A percentile compares a stretch with the other conserved stretches of the same genome.
These are phyloP conservation scores for Colletotrichum tropicale DNA, from an alignment of 2,329 filamentous ascomycete genomes.

Conservation along the genomic window DNA sequence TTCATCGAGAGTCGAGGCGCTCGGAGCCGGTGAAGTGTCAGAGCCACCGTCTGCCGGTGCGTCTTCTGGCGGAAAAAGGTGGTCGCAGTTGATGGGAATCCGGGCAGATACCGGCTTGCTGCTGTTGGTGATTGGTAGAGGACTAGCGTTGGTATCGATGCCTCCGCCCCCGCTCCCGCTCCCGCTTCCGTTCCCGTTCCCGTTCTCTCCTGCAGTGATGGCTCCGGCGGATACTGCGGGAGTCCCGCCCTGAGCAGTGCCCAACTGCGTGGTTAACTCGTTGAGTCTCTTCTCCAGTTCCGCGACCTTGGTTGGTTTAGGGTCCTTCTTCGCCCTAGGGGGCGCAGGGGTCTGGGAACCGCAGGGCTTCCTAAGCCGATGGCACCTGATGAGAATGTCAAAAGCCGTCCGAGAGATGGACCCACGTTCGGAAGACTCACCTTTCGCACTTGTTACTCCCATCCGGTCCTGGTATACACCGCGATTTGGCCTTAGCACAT, in stretches of 20 bases:
- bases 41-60: not conserved
- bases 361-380: slow-evolving; percentile 52
- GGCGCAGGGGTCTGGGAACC: slow-evolving; percentile 51
- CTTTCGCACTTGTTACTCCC: slow-evolving; percentile 50
- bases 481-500: slow-evolving; percentile 57
- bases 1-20: slow-evolving; percentile 24
- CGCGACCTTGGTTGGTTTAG: slow-evolving; percentile 52
- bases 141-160: slow-evolving; percentile 12
- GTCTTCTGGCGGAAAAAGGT: slow-evolving; percentile 37
- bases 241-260: slow-evolving; percentile 24
- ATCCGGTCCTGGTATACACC: slow-evolving; percentile 49
- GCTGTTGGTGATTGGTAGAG: not conserved
- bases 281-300: slow-evolving; percentile 56
- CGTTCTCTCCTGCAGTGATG: not conserved
- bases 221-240: not conserved
- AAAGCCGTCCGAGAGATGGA: not conserved
- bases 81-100: slow-evolving; percentile 30
- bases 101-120: not conserved
- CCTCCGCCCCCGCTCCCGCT: not conserved
- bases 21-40: slow-evolving; percentile 12
- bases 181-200: not conserved
- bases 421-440: slow-evolving; percentile 31
- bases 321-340: slow-evolving; percentile 49
- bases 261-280: slow-evolving; percentile 51
- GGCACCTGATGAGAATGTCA: slow-evolving; percentile 38